Conservation (phyloP, 768 basidiomycete species). For the Calocybe cyanea region DNA sequence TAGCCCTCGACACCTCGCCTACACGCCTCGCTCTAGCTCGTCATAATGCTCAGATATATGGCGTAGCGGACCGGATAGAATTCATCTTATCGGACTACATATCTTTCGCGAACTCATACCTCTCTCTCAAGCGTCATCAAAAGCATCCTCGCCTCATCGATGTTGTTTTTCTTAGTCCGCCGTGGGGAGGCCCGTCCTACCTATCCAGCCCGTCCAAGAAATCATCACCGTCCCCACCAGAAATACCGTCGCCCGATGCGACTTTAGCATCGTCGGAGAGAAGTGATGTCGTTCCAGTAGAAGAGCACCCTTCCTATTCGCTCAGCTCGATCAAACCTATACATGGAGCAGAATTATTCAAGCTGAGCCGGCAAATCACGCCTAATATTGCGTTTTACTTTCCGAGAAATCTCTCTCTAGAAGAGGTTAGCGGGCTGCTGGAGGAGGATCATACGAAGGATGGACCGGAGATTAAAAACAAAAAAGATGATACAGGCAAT, state of each 20-base stretch:
- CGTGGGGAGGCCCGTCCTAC: constrained; percentile 90
- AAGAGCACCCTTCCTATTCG: constrained; percentile 53
- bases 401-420: constrained; percentile 73
- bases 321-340: constrained; percentile 75
- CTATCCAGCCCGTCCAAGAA: constrained; percentile 33
- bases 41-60: constrained; percentile 92
- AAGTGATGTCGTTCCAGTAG: constrained; percentile 34
- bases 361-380: constrained; percentile 65
- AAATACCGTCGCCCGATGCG: constrained; percentile 2
- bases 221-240: constrained; percentile 5
- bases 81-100: constrained; percentile 88
- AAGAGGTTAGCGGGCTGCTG: constrained; percentile 57
- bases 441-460: background rate
- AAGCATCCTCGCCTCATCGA: constrained; percentile 57
- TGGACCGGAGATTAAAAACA: constrained; percentile 30
- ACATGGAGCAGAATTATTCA: constrained; percentile 80
- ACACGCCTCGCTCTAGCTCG: constrained; percentile 84
- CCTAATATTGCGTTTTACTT: constrained; percentile 86
- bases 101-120: constrained; percentile 63
- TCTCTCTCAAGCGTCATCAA: constrained; percentile 21
- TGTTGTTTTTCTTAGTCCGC: constrained; percentile 90
- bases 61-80: constrained; percentile 92
- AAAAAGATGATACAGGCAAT: constrained; percentile 54
- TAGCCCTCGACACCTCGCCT: constrained; percentile 87
- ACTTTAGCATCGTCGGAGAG: constrained; percentile 51